Percentiles rank a stretch among this genome's conserved stretches.
Conservation (phyloP, 495 filamentous ascomycete species). For the Trichoderma erinaceum region DNA sequence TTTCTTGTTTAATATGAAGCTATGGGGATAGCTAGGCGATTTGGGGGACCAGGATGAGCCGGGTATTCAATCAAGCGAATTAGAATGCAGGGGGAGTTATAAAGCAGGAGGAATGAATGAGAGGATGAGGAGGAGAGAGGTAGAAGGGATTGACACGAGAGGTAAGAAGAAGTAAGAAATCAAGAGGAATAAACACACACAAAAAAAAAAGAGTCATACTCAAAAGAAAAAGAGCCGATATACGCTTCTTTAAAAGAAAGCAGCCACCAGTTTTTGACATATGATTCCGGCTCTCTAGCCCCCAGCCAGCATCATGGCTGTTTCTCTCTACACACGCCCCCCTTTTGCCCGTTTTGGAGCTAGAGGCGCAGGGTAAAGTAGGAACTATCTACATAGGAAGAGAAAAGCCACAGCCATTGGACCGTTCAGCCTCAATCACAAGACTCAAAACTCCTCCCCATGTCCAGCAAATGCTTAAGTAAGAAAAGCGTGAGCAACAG, state of each 20-base stretch:
- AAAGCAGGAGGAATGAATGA: not conserved
- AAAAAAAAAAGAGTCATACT: constrained; percentile 3
- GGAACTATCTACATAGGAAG: not conserved
- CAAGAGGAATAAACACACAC: not conserved
- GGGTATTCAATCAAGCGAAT: not conserved
- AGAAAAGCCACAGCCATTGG: constrained; percentile 6
- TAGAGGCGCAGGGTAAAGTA: not conserved
- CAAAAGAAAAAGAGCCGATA: not conserved
- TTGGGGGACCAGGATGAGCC: too few relatives aligned
- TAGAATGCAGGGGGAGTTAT: not conserved
- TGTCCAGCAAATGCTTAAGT: not conserved
- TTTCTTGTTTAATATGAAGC: too few relatives aligned
- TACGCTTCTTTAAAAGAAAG: not conserved
- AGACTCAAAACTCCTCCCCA: not conserved
- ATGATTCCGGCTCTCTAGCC: constrained; percentile 8
- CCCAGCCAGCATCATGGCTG: not conserved
- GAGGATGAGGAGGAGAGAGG: not conserved
- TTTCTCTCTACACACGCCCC: not conserved
- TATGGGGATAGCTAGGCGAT: too few relatives aligned
- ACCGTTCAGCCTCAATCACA: not conserved
- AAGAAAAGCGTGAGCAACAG: constrained; percentile 3
- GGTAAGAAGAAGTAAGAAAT: not conserved
- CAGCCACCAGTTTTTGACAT: constrained; percentile 6
- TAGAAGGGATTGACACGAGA: not conserved
- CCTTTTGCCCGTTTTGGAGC: constrained; percentile 6